phyloP scores from a whole-genome alignment of 2,329 filamentous ascomycete genomes.

The Trichophyton simii region DNA sequence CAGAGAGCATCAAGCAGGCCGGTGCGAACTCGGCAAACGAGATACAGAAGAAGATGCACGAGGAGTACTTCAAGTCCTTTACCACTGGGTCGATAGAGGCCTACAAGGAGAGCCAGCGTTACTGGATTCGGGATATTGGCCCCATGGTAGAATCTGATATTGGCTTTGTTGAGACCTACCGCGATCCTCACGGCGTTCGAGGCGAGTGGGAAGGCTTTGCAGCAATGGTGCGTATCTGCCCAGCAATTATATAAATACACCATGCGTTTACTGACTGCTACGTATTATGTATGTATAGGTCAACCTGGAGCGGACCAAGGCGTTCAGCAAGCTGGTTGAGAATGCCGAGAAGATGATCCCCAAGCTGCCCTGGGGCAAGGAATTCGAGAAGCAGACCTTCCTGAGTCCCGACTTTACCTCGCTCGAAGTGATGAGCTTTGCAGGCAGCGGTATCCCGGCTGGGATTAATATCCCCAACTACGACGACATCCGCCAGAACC shows the following conservation, averaged over 20 bases:
- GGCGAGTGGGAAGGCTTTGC: slow-evolving; percentile 82
- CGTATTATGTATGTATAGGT: slow-evolving; percentile 31
- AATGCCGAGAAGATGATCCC: slow-evolving; percentile 74
- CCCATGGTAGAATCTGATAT: slow-evolving; percentile 70
- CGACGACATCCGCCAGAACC: slow-evolving; percentile 47
- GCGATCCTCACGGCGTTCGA: slow-evolving; percentile 67
- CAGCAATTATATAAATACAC: slow-evolving; percentile 12
- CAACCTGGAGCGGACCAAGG: slow-evolving; percentile 78
- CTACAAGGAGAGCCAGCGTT: slow-evolving; percentile 68
- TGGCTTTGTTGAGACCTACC: slow-evolving; percentile 75
- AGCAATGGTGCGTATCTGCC: slow-evolving; percentile 38
- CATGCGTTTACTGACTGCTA: slow-evolving; percentile 33
- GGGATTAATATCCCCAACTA: slow-evolving; percentile 49
- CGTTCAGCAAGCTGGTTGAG: slow-evolving; percentile 74
- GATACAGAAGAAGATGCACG: slow-evolving; percentile 59
- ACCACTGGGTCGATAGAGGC: slow-evolving; percentile 59
- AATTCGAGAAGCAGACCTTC: slow-evolving; percentile 95
- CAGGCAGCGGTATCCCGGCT: slow-evolving; percentile 49
- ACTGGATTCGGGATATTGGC: slow-evolving; percentile 73
- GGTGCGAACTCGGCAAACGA: slow-evolving; percentile 59
- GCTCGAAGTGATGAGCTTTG: slow-evolving; percentile 78
- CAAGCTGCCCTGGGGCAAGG: slow-evolving; percentile 71
- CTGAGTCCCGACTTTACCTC: slow-evolving; percentile 91
- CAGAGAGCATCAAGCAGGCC: slow-evolving; percentile 54
- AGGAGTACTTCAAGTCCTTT: slow-evolving; percentile 64